Percentiles rank a stretch among this genome's conserved stretches.
phyloP scores from a whole-genome alignment of 2,329 filamentous ascomycete species.

The Rutstroemia sp. region DNA sequence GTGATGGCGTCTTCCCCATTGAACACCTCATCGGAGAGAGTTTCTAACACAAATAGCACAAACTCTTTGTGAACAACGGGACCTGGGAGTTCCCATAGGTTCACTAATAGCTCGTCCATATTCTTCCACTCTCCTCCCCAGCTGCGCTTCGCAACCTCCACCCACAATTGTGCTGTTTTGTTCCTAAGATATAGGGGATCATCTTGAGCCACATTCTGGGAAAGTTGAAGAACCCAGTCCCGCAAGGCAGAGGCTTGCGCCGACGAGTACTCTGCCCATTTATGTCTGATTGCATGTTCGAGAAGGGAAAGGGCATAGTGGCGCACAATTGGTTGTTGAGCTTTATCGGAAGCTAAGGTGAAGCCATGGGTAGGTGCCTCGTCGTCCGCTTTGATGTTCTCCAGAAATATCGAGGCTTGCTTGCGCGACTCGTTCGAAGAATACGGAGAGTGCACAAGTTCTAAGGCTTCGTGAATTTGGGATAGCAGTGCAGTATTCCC shows the following conservation, averaged over 20 bases:
- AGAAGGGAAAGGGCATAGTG: slow-evolving; percentile 92
- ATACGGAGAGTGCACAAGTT: slow-evolving; percentile 76
- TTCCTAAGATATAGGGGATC: slow-evolving; percentile 83
- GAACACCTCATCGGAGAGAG: slow-evolving; percentile 89
- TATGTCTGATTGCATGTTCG: slow-evolving; percentile 81
- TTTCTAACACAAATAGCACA: slow-evolving; percentile 82
- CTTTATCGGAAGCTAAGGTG: slow-evolving; percentile 66
- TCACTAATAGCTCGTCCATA: slow-evolving; percentile 80
- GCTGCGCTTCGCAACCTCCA: slow-evolving; percentile 84
- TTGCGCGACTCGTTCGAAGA: slow-evolving; percentile 76
- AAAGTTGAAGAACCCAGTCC: slow-evolving; percentile 71
- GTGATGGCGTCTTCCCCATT: slow-evolving; percentile 83
- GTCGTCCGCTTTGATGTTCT: slow-evolving; percentile 70
- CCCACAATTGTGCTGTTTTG: slow-evolving; percentile 92
- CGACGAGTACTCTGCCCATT: slow-evolving; percentile 65
- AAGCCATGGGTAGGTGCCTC: slow-evolving; percentile 83
- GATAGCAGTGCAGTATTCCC: slow-evolving; percentile 43
- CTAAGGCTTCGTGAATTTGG: slow-evolving; percentile 75
- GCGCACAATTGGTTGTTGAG: slow-evolving; percentile 73
- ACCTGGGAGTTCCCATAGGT: slow-evolving; percentile 69
- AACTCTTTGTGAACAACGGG: slow-evolving; percentile 68
- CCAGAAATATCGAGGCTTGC: slow-evolving; percentile 78
- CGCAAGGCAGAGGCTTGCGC: slow-evolving; percentile 64
- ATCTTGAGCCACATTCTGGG: slow-evolving; percentile 58
- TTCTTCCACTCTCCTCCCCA: slow-evolving; percentile 93